A percentile compares a stretch with the other conserved stretches of the same genome.
phyloP scores from a whole-genome alignment of 1,284 basidiomycete genomes.

The Rhodotorula sp. region DNA sequence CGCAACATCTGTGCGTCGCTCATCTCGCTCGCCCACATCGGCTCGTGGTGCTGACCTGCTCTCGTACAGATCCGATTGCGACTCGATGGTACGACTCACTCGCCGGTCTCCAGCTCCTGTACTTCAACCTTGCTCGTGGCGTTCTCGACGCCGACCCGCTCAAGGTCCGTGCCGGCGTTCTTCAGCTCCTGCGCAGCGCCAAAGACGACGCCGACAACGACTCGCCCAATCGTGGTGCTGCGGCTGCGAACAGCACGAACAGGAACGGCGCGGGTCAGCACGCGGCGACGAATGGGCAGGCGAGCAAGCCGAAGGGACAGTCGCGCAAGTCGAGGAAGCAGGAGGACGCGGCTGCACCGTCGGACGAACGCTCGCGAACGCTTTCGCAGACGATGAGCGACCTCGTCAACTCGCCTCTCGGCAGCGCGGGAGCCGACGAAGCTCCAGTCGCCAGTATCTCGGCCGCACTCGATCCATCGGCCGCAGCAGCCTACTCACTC shows the following conservation, averaged over 20 bases:
- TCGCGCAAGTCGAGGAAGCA: not conserved
- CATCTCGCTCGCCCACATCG: not conserved
- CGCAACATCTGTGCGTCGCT: constrained; percentile 25
- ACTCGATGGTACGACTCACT: constrained; percentile 38
- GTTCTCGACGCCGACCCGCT: constrained; percentile 38
- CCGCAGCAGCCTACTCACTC: not conserved
- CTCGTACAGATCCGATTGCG: constrained; percentile 32
- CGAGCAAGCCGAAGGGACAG: not conserved
- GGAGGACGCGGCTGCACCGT: too few relatives aligned
- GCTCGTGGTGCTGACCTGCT: not conserved
- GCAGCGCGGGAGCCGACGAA: not conserved
- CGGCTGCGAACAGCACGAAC: not conserved
- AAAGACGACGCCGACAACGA: constrained; percentile 22
- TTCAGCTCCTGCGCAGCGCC: constrained; percentile 35
- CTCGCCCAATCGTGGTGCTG: not conserved
- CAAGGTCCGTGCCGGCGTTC: constrained; percentile 35
- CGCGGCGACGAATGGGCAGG: not conserved
- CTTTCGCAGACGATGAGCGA: constrained; percentile 9
- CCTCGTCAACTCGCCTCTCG: constrained; percentile 3
- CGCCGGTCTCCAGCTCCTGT: constrained; percentile 33
- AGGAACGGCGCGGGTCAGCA: not conserved
- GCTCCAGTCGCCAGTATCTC: not conserved
- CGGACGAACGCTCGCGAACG: not conserved
- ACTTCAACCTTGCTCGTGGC: constrained; percentile 33
- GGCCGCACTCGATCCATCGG: not conserved